Conservation (phyloP, 768 basidiomycete genomes). For the Lentinus tigrinus region DNA sequence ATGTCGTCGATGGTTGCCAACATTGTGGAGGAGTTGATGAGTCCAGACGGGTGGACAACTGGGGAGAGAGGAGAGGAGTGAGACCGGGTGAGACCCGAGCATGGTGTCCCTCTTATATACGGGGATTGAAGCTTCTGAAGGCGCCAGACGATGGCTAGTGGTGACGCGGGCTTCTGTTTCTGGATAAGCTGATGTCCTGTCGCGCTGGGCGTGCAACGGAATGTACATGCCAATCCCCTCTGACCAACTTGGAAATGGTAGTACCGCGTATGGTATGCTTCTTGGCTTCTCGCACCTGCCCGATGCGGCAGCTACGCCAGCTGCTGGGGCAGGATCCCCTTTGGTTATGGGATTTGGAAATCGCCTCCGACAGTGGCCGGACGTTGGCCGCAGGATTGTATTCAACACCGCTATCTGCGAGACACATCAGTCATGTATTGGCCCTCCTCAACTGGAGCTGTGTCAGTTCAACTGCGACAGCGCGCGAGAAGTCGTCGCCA, state of each 20-base stretch:
- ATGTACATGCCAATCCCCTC: background rate
- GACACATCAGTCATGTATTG: too few relatives aligned
- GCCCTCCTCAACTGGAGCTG: too few relatives aligned
- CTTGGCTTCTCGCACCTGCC: background rate
- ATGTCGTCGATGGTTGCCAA: slow-evolving; percentile 16
- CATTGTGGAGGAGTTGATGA: background rate
- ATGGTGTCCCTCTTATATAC: background rate
- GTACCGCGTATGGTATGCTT: background rate
- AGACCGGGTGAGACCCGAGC: background rate
- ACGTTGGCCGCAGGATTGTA: too few relatives aligned
- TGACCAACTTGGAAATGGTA: background rate
- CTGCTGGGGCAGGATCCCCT: background rate
- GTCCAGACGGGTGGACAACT: background rate
- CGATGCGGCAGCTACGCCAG: background rate
- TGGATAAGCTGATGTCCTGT: slow-evolving; percentile 13
- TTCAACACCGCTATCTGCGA: too few relatives aligned
- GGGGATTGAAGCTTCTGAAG: background rate
- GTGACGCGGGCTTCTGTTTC: slow-evolving; percentile 1
- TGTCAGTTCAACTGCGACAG: too few relatives aligned
- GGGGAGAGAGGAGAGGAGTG: background rate
- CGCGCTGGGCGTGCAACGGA: background rate
- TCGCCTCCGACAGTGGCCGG: too few relatives aligned
- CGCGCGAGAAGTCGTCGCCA: too few relatives aligned
- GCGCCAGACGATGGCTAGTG: background rate
- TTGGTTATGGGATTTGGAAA: too few relatives aligned